Percentiles rank a stretch among this genome's conserved stretches.
Evolutionary conservation across 2,329 filamentous ascomycete species (phyloP).

Genomic region (Pestalotiopsis sp.): DNA sequence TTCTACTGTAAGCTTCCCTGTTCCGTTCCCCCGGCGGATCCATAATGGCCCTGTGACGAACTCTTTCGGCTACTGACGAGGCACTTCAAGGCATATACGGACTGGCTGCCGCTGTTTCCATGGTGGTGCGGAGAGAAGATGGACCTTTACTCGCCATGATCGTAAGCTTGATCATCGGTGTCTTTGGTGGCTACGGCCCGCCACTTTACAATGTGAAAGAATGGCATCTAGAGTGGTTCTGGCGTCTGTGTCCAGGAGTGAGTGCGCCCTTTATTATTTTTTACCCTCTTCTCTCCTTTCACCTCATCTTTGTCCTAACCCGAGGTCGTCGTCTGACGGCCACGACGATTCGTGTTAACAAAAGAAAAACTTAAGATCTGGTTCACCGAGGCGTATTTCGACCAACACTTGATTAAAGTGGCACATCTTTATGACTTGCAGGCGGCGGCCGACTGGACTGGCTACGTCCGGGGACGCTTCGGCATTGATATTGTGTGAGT

Average conservation of each 20-base stretch:
- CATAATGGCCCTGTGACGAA: neutral
- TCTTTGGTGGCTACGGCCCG: conserved; percentile 8
- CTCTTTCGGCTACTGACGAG: neutral
- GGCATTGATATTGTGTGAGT: conserved; percentile 2
- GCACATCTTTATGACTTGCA: conserved; percentile 2
- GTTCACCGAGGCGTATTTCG: conserved; percentile 6
- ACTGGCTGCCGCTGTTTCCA: neutral
- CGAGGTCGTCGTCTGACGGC: neutral
- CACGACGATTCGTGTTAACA: neutral
- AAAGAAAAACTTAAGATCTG: neutral
- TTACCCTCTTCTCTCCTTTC: neutral
- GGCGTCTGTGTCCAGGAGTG: conserved; percentile 4
- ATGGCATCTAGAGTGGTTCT: conserved; percentile 7
- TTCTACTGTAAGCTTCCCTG: conserved; percentile 6
- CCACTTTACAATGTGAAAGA: conserved; percentile 5
- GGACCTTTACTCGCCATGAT: neutral
- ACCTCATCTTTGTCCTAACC: too few species aligned
- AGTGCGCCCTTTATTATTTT: neutral
- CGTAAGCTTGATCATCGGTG: conserved; percentile 2
- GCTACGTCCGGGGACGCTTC: conserved; percentile 5
- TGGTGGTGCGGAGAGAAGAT: neutral
- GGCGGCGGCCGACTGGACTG: conserved; percentile 1
- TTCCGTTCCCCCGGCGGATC: too few species aligned
- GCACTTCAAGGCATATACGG: conserved; percentile 1
- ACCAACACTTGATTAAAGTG: neutral